phyloP scores from a whole-genome alignment of 768 basidiomycete genomes.

The Tylopilus rubrobrunneus region DNA sequence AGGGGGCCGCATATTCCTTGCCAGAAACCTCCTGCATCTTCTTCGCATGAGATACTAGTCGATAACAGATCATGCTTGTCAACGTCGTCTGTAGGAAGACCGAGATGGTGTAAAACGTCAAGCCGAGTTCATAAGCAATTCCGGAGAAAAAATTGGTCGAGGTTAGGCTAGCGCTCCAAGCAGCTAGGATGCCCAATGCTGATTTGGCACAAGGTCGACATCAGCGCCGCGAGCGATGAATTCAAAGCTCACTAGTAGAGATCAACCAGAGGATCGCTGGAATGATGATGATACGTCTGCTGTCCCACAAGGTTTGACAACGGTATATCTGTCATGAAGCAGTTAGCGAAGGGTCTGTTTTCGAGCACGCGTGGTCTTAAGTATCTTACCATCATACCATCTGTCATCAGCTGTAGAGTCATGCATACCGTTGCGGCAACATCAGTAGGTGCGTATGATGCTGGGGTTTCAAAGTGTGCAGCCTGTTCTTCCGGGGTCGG shows the following conservation, averaged over 20 bases:
- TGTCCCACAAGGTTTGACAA: conserved; percentile 32
- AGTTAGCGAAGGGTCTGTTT: not conserved
- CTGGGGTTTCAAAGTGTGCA: not conserved
- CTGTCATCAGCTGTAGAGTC: conserved; percentile 30
- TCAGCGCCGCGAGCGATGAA: too few species aligned
- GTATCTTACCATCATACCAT: conserved; percentile 21
- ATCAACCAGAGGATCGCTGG: too few species aligned
- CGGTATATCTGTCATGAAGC: conserved; percentile 27
- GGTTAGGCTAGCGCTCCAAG: not conserved
- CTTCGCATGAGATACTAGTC: not conserved
- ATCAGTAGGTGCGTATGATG: conserved; percentile 16
- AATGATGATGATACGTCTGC: not conserved
- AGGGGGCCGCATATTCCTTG: not conserved
- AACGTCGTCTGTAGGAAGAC: conserved; percentile 2
- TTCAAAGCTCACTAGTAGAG: too few species aligned
- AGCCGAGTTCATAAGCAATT: not conserved
- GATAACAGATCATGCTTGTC: conserved; percentile 10
- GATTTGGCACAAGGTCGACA: not conserved
- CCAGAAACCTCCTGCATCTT: not conserved
- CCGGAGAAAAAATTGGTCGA: not conserved
- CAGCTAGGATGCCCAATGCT: conserved; percentile 3
- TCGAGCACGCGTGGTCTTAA: too few species aligned
- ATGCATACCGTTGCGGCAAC: conserved; percentile 18
- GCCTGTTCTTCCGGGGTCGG: too few species aligned
- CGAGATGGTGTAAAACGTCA: conserved; percentile 3